Conservation (phyloP, 1,139 yeast species). For the Magnusiomyces tetraspermus region DNA sequence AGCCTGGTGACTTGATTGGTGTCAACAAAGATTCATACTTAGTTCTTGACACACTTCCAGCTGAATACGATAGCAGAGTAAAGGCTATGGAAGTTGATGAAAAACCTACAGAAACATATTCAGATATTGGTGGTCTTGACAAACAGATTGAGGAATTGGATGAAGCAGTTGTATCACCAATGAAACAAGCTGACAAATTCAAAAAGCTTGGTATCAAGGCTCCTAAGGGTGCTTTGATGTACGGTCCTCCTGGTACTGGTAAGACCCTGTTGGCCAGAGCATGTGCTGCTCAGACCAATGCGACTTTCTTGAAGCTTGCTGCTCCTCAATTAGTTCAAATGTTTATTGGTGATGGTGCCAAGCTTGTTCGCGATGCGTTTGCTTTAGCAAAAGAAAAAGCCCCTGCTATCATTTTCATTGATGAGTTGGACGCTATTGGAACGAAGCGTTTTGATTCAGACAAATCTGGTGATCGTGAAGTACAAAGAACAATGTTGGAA, state of each 20-base stretch:
- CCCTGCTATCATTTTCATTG: conserved; percentile 94
- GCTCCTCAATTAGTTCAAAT: conserved; percentile 98
- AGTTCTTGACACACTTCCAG: conserved; percentile 87
- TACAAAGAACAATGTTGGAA: conserved; percentile 98
- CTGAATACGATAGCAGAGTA: conserved; percentile 94
- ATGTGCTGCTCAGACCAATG: conserved; percentile 98
- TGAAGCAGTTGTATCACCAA: conserved; percentile 95
- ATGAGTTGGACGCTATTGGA: conserved; percentile 97
- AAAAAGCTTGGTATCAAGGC: conserved; percentile 88
- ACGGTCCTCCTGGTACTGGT: conserved; percentile 99
- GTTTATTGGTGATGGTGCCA: conserved; percentile 99
- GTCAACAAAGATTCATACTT: conserved; percentile 95
- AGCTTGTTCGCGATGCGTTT: conserved; percentile 94
- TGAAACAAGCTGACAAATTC: conserved; percentile 97
- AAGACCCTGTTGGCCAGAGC: conserved; percentile 95
- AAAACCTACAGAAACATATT: conserved; percentile 92
- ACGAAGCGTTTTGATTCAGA: conserved; percentile 97
- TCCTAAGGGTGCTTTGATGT: conserved; percentile 97
- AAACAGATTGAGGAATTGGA: conserved; percentile 96
- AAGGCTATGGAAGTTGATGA: conserved; percentile 99
- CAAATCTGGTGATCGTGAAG: conserved; percentile 96
- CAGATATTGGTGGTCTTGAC: conserved; percentile 96
- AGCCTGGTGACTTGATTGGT: conserved; percentile 95
- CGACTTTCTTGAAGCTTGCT: conserved; percentile 89
- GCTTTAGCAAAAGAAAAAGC: conserved; percentile 97